Evolutionary conservation across 371 early-diverging fungal species (phyloP), one percentile per base, ranked within the genome.

Genomic region (Saksenaea vasiformis): DNA sequence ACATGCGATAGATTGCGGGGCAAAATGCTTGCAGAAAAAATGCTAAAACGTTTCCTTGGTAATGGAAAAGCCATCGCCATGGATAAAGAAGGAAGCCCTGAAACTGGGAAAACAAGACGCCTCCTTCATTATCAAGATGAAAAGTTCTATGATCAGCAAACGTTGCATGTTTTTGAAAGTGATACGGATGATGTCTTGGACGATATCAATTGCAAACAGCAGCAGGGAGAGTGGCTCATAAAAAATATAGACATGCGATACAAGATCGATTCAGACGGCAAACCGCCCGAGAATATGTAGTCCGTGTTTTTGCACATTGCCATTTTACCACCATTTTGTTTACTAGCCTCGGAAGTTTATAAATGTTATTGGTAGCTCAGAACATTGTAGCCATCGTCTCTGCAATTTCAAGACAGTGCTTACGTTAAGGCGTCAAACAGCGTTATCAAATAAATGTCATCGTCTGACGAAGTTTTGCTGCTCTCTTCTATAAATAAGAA

Each of bases 21-120:
- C 17, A 77, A 82, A 34, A 69, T 82, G 36, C 71, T 80, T 38
- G 80, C 78, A 14, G 79, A 75, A 44, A 78, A 77, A 62, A 77
- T 83, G 53, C 53, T 83, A 34, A 82, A 79, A 62, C 65, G 77
- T 17, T 47, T 47, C 24, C 27, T 60, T 79, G 51, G 51, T 10
- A 47, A 47, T 11, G 51, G 22, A 9, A 47, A 47, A 22, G 19
- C 17, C 9, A 7, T 22, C 11, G 51, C n/a, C 22, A 17, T 17
- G 10, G 22, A 22, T 0, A 22, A 22, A 5, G 24, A 47, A n/a
- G 51, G 22, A 4, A 22, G 22, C 7, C 51, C n/a, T 2, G 51
- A 47, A 17, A 19, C 4, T 22, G 51, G 51, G 10, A 10, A 47
- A 47, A 22, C n/a, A 39, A n/a, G 39, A 7, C 10, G 24, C 22